Conservation (phyloP, 2,329 filamentous ascomycete species). For the Cladobotryum mycophilum region DNA sequence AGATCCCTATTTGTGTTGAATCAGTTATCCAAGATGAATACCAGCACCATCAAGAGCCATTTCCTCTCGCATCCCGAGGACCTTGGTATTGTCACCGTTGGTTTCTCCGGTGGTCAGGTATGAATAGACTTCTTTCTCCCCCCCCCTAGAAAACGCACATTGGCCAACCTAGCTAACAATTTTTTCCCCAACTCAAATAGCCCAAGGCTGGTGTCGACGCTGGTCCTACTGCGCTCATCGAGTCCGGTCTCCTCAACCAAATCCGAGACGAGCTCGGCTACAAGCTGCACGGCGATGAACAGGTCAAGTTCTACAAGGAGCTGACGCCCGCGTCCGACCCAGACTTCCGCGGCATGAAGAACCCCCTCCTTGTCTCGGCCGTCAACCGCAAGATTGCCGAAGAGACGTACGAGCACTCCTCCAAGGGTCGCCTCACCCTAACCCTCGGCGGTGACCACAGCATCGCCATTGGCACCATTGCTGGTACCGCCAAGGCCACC, state of each 20-base stretch:
- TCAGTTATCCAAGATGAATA: constrained; percentile 36
- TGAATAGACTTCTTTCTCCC: no score
- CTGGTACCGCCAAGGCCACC: constrained; percentile 78
- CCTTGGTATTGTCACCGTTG: constrained; percentile 87
- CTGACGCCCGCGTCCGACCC: constrained; percentile 67
- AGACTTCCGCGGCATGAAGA: constrained; percentile 88
- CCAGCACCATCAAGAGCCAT: constrained; percentile 53
- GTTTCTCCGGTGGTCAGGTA: constrained; percentile 94
- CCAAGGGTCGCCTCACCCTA: constrained; percentile 76
- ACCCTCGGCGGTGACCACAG: constrained; percentile 95
- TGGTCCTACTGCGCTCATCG: constrained; percentile 81
- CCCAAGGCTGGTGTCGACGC: constrained; percentile 89
- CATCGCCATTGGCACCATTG: constrained; percentile 90
- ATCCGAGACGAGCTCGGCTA: constrained; percentile 82
- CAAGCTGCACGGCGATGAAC: constrained; percentile 75
- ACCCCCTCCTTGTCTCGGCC: constrained; percentile 75
- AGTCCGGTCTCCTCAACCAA: constrained; percentile 78
- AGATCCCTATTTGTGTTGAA: no score
- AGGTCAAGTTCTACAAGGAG: constrained; percentile 75
- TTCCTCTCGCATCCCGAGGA: constrained; percentile 77
- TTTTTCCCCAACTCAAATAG: constrained; percentile 35
- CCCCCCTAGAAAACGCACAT: no score
- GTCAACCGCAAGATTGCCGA: constrained; percentile 74
- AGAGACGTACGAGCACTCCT: constrained; percentile 84
- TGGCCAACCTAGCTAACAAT: neutral